A percentile compares a stretch with the other conserved stretches of the same genome.
Evolutionary conservation across 805 yeast species (phyloP).

Genomic region (Blastobotrys chiropterorum): DNA sequence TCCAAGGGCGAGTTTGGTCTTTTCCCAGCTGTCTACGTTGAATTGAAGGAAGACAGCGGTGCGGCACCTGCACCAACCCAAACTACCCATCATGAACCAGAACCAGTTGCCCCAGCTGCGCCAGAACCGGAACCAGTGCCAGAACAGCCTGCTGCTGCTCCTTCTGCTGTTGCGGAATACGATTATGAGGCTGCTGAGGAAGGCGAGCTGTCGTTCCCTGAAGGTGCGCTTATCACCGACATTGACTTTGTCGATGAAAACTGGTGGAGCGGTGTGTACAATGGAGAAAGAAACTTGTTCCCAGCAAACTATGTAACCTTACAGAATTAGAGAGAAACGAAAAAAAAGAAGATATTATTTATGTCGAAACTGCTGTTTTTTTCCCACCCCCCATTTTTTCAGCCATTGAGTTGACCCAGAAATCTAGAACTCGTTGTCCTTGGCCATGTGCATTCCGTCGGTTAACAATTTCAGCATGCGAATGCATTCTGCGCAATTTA

Average conservation of each 20-base stretch:
- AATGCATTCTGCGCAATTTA: constrained; percentile 62
- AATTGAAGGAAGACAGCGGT: constrained; percentile 32
- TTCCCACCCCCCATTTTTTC: too few relatives aligned
- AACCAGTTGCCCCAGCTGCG: constrained; percentile 13
- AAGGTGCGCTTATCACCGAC: constrained; percentile 74
- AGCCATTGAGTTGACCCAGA: constrained; percentile 22
- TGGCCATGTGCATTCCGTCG: constrained; percentile 35
- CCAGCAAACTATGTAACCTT: constrained; percentile 78
- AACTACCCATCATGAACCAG: constrained; percentile 16
- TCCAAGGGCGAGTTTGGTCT: constrained; percentile 69
- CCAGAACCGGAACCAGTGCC: constrained; percentile 15
- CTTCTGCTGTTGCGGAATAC: constrained; percentile 59
- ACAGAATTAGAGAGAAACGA: constrained; percentile 3
- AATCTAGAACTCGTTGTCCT: constrained; percentile 24
- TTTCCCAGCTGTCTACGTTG: constrained; percentile 88
- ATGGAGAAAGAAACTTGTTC: constrained; percentile 78
- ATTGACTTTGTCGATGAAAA: constrained; percentile 89
- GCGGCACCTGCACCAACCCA: constrained; percentile 17
- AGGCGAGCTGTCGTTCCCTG: constrained; percentile 79
- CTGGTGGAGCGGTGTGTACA: constrained; percentile 91
- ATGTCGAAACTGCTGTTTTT: too few relatives aligned
- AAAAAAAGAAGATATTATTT: too few relatives aligned
- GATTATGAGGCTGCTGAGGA: constrained; percentile 90
- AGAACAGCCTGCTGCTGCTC: constrained; percentile 17
- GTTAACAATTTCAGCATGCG: constrained; percentile 84